Evolutionary conservation across 495 filamentous ascomycete species (phyloP).

Genomic region (Lasiosphaeris hirsuta): DNA sequence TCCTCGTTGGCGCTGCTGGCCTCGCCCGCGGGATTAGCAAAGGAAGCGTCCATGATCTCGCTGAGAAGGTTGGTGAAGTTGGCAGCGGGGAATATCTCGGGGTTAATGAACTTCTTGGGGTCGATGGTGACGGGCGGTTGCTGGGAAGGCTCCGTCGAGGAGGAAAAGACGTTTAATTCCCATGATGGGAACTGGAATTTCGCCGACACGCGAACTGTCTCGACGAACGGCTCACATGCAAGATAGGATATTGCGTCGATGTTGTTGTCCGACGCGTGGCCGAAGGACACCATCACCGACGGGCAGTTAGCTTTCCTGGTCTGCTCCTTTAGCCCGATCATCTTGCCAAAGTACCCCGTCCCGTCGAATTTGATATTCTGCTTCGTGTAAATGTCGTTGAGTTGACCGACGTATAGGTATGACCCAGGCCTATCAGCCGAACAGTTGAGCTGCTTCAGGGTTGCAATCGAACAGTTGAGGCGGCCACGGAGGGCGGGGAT

Average conservation of each 20-base stretch:
- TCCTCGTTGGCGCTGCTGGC: neutral
- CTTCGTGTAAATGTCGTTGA: neutral
- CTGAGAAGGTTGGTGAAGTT: neutral
- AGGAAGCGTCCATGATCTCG: neutral
- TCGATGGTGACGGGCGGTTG: neutral
- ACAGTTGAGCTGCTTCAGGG: too few relatives aligned
- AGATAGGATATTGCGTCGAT: neutral
- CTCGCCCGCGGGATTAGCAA: neutral
- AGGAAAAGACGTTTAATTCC: neutral
- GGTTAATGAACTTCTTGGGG: neutral
- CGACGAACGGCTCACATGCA: neutral
- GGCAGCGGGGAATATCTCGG: neutral
- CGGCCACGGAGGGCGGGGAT: neutral
- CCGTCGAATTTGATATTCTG: neutral
- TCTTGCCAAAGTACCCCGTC: neutral
- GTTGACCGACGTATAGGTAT: neutral
- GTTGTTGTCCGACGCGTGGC: neutral
- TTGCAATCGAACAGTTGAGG: neutral
- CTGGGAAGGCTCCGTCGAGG: neutral
- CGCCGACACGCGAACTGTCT: neutral
- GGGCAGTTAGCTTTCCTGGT: neutral
- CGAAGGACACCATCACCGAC: neutral
- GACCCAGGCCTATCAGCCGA: too few relatives aligned
- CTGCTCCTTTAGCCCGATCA: too few relatives aligned
- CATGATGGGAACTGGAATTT: neutral